Percentiles rank a stretch among this genome's conserved stretches.
phyloP scores from a whole-genome alignment of 371 early-diverging fungal species.

The Mucor ambiguus region DNA sequence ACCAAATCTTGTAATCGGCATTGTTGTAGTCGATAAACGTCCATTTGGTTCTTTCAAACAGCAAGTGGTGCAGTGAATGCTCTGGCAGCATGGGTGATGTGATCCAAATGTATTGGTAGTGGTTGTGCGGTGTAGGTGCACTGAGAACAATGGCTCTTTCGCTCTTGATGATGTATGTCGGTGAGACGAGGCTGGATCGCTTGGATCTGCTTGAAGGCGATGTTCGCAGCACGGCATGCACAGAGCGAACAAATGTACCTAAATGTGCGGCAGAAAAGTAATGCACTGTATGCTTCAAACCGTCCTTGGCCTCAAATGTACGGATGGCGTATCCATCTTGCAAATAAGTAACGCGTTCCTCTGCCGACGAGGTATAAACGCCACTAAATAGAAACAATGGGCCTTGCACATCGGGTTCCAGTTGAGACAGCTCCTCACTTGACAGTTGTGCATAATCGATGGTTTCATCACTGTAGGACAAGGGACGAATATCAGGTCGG shows the following conservation, averaged over 20 bases:
- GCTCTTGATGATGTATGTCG: conserved; percentile 9
- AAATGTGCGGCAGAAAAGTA: conserved; percentile 19
- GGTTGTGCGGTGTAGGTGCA: conserved; percentile 16
- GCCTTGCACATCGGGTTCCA: conserved; percentile 20
- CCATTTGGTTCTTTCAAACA: conserved; percentile 6
- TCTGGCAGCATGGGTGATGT: conserved; percentile 25
- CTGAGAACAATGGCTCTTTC: conserved; percentile 20
- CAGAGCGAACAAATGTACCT: conserved; percentile 20
- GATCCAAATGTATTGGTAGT: conserved; percentile 30
- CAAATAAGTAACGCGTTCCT: conserved; percentile 9
- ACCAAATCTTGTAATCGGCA: conserved; percentile 24
- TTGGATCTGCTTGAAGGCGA: neutral
- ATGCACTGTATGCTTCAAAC: conserved; percentile 16
- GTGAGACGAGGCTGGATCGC: neutral
- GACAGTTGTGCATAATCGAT: conserved; percentile 23
- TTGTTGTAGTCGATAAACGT: conserved; percentile 9
- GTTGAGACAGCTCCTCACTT: conserved; percentile 10
- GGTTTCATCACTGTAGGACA: conserved; percentile 8
- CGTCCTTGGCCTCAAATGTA: conserved; percentile 17
- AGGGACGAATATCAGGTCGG: conserved; percentile 25
- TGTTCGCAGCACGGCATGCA: conserved; percentile 7
- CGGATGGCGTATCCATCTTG: conserved; percentile 15
- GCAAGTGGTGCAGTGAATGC: conserved; percentile 13
- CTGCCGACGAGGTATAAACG: conserved; percentile 5
- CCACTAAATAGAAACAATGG: conserved; percentile 23